Percentiles rank a stretch among this genome's conserved stretches.
These are phyloP conservation scores for Boechera stricta DNA, from an alignment of 345 rosid genomes.

Conservation along the genomic window DNA sequence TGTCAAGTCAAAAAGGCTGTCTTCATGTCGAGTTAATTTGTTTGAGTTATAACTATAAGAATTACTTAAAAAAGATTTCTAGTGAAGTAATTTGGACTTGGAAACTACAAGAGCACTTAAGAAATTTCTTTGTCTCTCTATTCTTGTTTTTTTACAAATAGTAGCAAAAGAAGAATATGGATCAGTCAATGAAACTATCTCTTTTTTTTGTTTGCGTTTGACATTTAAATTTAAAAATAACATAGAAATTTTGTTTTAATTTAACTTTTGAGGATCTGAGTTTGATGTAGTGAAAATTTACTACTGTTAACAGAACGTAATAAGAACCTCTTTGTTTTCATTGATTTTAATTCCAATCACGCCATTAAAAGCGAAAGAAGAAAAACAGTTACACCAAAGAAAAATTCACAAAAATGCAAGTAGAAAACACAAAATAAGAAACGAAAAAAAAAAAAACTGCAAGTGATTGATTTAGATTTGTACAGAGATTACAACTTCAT, in stretches of 20 bases:
- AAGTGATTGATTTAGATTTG: constrained; percentile 36
- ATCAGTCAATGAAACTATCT: not conserved
- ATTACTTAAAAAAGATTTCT: not conserved
- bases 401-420: constrained; percentile 23
- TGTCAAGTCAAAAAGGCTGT: too few species aligned
- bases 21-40: not conserved
- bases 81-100: not conserved
- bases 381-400: constrained; percentile 5
- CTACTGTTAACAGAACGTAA: not conserved
- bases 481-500: constrained; percentile 36
- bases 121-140: not conserved
- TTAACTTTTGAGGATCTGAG: too few species aligned
- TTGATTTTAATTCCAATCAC: constrained; percentile 28
- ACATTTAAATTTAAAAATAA: not conserved
- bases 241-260: too few species aligned
- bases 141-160: not conserved
- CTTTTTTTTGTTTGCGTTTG: not conserved
- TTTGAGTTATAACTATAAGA: not conserved
- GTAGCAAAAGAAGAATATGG: not conserved
- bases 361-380: not conserved
- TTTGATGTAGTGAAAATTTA: not conserved
- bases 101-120: not conserved
- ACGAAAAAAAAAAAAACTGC: not conserved
- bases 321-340: constrained; percentile 22
- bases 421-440: not conserved